Percentiles rank a stretch among this genome's conserved stretches.
Evolutionary conservation across 192 early-diverging fungal genomes (phyloP).

Genomic region (Backusella tuberculispora): DNA sequence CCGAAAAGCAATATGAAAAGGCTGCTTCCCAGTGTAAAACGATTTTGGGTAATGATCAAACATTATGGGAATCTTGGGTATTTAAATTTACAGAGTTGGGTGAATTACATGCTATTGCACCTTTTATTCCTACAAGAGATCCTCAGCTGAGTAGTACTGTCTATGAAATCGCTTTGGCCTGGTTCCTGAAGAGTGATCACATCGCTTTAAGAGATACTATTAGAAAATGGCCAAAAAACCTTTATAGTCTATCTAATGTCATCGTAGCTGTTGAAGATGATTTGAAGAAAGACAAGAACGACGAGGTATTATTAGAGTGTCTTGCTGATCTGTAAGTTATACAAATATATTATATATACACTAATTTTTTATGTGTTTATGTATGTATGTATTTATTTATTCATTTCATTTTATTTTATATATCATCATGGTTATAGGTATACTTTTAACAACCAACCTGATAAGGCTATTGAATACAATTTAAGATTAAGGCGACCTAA

Average conservation of each 20-base stretch:
- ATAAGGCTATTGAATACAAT: conserved; percentile 82
- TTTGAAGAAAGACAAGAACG: conserved; percentile 59
- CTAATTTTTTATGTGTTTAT: too few species aligned
- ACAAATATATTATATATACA: too few species aligned
- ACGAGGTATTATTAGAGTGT: conserved; percentile 67
- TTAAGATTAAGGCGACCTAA: conserved; percentile 70
- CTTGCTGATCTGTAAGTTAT: conserved; percentile 73
- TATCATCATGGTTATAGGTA: conserved; percentile 50
- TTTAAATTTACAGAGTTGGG: conserved; percentile 83
- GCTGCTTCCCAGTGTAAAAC: conserved; percentile 76
- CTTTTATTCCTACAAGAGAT: conserved; percentile 74
- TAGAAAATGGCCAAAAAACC: conserved; percentile 73
- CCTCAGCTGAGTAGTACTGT: conserved; percentile 77
- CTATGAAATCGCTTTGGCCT: conserved; percentile 88
- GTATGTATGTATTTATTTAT: background rate
- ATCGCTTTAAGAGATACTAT: conserved; percentile 62
- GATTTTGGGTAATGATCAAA: conserved; percentile 68
- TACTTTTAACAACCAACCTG: conserved; percentile 68
- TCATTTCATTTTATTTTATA: background rate
- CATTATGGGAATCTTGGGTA: conserved; percentile 92
- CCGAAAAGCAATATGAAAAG: conserved; percentile 58
- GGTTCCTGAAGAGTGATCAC: conserved; percentile 67
- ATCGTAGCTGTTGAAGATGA: conserved; percentile 76
- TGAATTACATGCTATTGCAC: conserved; percentile 74
- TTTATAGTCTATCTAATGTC: conserved; percentile 79